Percentiles rank a stretch among this genome's conserved stretches.
These are phyloP conservation scores for Laetiporus sulphureus DNA, from an alignment of 1,284 basidiomycete genomes.

Conservation along the genomic window DNA sequence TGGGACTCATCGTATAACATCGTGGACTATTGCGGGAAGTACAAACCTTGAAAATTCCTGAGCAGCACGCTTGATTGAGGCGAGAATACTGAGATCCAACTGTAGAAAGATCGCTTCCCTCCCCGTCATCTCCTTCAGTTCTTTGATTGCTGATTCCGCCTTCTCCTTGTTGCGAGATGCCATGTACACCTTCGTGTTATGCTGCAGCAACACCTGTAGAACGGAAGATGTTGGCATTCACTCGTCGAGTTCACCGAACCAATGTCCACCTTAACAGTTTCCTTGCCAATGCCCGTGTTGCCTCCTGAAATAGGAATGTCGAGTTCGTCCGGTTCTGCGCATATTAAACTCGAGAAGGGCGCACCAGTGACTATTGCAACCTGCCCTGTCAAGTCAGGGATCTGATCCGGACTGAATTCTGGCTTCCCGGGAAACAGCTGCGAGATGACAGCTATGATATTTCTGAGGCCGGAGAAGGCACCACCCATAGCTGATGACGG, in stretches of 20 bases:
- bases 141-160: conserved; percentile 35
- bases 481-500: too few relatives aligned
- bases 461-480: background rate
- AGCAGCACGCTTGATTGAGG: conserved; percentile 31
- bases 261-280: conserved; percentile 1
- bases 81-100: conserved; percentile 43
- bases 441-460: background rate
- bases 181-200: conserved; percentile 49
- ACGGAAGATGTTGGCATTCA: background rate
- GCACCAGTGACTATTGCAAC: conserved; percentile 33
- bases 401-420: conserved; percentile 21
- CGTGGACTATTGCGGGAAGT: background rate
- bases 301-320: conserved; percentile 1
- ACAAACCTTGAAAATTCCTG: conserved; percentile 33
- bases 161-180: conserved; percentile 36
- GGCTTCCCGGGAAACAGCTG: conserved; percentile 1
- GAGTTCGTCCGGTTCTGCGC: too few relatives aligned
- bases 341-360: background rate
- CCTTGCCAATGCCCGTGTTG: conserved; percentile 3
- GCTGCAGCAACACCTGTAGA: conserved; percentile 16
- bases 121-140: conserved; percentile 29
- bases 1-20: background rate
- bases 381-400: conserved; percentile 29
- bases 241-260: background rate
- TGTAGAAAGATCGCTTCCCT: conserved; percentile 37